Percentiles rank a stretch among this genome's conserved stretches.
Conservation (phyloP, 1,139 yeast genomes). For the Kodamaea suecica region DNA sequence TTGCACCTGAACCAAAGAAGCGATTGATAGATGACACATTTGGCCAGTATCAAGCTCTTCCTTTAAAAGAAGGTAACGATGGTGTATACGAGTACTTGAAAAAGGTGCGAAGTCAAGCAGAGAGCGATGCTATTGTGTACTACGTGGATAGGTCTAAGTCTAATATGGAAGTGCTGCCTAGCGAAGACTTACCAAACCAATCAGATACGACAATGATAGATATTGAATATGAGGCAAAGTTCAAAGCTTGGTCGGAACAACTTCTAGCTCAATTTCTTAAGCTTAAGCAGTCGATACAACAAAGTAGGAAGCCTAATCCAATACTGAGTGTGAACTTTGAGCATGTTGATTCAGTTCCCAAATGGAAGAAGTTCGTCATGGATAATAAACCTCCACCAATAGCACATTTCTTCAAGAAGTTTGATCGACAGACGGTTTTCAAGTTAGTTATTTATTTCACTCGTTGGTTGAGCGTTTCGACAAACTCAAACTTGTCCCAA, state of each 20-base stretch:
- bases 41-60: constrained; percentile 28
- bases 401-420: constrained; percentile 16
- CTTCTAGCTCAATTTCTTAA: too few relatives aligned
- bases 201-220: constrained; percentile 9
- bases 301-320: too few relatives aligned
- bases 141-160: constrained; percentile 11
- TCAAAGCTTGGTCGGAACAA: constrained; percentile 1
- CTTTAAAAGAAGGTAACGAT: constrained; percentile 14
- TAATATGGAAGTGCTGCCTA: too few relatives aligned
- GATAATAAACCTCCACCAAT: constrained; percentile 30
- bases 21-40: constrained; percentile 13
- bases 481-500: constrained; percentile 27
- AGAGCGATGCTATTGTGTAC: constrained; percentile 13
- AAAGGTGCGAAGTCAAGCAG: constrained; percentile 33
- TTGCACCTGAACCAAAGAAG: background rate
- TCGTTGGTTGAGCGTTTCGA: constrained; percentile 36
- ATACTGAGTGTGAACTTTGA: background rate
- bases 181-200: constrained; percentile 1
- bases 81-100: constrained; percentile 28
- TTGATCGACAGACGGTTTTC: constrained; percentile 35
- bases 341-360: constrained; percentile 23
- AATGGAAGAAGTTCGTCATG: constrained; percentile 33
- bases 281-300: too few relatives aligned
- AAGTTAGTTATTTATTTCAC: constrained; percentile 36
- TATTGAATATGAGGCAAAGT: constrained; percentile 3